Evolutionary conservation across 106 monocot genomes (phyloP).

Genomic region (Dendrobium officinale): DNA sequence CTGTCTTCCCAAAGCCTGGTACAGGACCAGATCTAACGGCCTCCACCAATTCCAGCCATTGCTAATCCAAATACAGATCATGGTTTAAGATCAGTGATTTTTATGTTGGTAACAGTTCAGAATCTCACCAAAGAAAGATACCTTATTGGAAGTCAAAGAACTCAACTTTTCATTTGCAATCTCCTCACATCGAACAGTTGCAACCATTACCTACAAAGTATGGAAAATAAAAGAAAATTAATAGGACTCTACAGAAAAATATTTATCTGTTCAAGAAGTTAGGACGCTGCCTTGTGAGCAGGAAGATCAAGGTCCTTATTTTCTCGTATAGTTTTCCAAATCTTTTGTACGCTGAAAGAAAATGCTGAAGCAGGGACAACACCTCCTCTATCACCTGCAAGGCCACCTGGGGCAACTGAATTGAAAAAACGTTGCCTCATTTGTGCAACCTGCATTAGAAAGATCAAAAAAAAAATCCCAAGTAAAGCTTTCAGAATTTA

Average conservation of each 20-base stretch:
- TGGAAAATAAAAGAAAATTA: not conserved
- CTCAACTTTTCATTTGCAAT: conserved; percentile 51
- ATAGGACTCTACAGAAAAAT: not conserved
- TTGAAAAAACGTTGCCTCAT: conserved; percentile 40
- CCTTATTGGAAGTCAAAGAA: conserved; percentile 33
- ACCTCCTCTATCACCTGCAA: conserved; percentile 61
- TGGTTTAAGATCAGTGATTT: not conserved
- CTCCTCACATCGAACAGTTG: conserved; percentile 55
- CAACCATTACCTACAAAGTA: conserved; percentile 47
- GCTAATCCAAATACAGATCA: conserved; percentile 13
- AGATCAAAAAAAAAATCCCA: too few relatives aligned
- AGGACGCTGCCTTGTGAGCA: conserved; percentile 45
- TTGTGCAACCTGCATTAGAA: conserved; percentile 25
- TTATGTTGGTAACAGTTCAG: not conserved
- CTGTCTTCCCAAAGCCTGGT: conserved; percentile 51
- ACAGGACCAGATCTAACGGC: conserved; percentile 40
- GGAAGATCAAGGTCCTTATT: conserved; percentile 63
- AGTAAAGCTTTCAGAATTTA: too few relatives aligned
- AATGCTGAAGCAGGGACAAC: conserved; percentile 62
- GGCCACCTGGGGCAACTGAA: conserved; percentile 58
- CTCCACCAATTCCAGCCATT: conserved; percentile 46
- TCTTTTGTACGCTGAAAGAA: conserved; percentile 46
- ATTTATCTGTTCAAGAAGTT: not conserved
- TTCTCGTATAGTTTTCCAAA: conserved; percentile 59
- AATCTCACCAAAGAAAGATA: conserved; percentile 7